Evolutionary conservation across 768 basidiomycete genomes (phyloP), one percentile per base, ranked within the genome.

Genomic region (Tylopilus sp.): DNA sequence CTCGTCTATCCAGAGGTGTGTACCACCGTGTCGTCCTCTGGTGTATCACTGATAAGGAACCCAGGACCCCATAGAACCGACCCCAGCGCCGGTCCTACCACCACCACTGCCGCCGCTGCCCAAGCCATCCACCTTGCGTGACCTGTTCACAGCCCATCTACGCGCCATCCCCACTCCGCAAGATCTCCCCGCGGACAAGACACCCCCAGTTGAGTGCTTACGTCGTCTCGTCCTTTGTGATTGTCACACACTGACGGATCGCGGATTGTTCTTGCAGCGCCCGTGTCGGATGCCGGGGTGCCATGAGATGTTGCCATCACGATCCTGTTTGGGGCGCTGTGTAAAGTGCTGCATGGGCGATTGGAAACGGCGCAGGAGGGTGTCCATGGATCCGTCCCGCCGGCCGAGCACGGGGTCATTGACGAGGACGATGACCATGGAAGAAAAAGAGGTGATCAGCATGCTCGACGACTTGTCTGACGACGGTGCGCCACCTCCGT

Each of bases 1-100:
- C 61, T 64, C 40, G 41, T 57, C 1, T 57, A 61, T 26, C 62
- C 55, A 43, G 53, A 52, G 41, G 61, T 62, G 1, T 17, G 51
- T 1, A 26, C 13, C 35, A n/a, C 26, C 3, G 13, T 9, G 13
- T 15, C 31, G n/a, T n/a, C n/a, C n/a, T 13, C 13, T 7, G 31
- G 15, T 7, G 13, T 5, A 13, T 15, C 31, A 9, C 2, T 15
- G 31, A 20, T 18, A 35, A 25, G 10, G 36, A n/a, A n/a, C 8
- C 31, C 17, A 65, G 62, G 60, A 65, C 25, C 31, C 12, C 15
- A 31, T 11, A 7, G 42, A 53, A 6, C 3, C 12, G 8, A 36
- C 17, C 12, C 17, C 10, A 2, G 13, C 28, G 3, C 6, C 41
- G 4, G 15, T 20, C n/a, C n/a, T n/a, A n/a, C n/a, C n/a, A n/a